These are phyloP conservation scores for Stachybotrys chartarum DNA, from an alignment of 2,329 filamentous ascomycete species.

Conservation along the genomic window DNA sequence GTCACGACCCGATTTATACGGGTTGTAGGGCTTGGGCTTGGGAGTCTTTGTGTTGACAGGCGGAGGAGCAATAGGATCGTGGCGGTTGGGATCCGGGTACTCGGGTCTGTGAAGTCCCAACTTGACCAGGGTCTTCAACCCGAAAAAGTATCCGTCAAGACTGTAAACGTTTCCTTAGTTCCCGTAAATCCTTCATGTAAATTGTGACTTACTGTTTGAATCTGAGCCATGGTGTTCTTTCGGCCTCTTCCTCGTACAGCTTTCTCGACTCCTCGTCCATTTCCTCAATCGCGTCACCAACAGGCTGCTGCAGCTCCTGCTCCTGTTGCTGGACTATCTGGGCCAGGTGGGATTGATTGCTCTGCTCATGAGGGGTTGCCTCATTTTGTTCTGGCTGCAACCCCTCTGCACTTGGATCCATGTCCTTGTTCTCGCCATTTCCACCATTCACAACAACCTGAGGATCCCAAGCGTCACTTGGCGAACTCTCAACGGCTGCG, in stretches of 20 bases:
- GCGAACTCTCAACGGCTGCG: no score
- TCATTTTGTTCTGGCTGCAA: no score
- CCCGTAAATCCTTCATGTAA: neutral
- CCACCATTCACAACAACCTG: no score
- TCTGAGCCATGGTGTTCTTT: constrained; percentile 31
- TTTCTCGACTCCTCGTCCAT: constrained; percentile 21
- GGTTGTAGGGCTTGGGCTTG: constrained; percentile 50
- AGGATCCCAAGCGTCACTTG: no score
- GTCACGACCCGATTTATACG: constrained; percentile 56
- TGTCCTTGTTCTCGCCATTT: no score
- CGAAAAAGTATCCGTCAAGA: constrained; percentile 73
- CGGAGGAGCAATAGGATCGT: constrained; percentile 24
- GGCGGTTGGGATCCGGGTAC: constrained; percentile 49
- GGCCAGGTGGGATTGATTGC: no score
- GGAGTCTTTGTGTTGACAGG: constrained; percentile 29
- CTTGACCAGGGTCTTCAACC: constrained; percentile 63
- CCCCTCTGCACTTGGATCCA: no score
- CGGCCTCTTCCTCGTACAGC: constrained; percentile 19
- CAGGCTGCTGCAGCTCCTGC: constrained; percentile 13
- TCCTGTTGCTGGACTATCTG: no score
- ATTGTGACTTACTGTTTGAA: constrained; percentile 26
- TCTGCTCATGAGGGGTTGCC: no score
- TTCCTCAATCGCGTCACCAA: constrained; percentile 14
- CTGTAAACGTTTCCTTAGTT: constrained; percentile 33
- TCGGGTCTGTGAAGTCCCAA: constrained; percentile 61